phyloP scores from a whole-genome alignment of 179 eudicot species.

The Beta macrorhiza region DNA sequence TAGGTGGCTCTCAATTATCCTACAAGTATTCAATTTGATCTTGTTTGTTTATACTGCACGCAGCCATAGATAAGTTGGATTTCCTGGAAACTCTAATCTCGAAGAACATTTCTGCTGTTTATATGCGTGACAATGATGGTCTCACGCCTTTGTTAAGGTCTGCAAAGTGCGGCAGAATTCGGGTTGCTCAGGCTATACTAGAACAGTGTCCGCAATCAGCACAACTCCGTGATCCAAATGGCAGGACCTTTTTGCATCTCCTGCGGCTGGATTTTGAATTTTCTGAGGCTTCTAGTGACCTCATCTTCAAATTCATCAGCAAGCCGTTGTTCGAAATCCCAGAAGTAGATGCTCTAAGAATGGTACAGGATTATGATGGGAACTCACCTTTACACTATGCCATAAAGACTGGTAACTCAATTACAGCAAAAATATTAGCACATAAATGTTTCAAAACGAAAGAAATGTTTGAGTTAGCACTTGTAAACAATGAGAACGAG shows the following conservation, averaged over 20 bases:
- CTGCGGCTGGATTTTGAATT: constrained; percentile 7
- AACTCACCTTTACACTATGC: constrained; percentile 18
- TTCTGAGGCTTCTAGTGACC: not conserved
- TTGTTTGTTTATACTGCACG: not conserved
- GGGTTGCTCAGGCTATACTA: not conserved
- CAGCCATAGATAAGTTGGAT: not conserved
- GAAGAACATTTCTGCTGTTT: not conserved
- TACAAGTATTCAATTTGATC: too few species aligned
- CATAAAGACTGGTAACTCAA: constrained; percentile 14
- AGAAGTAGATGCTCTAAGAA: constrained; percentile 6
- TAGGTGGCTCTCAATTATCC: too few species aligned
- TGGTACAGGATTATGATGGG: constrained; percentile 15
- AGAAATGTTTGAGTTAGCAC: not conserved
- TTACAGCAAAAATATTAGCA: not conserved
- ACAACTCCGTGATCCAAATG: constrained; percentile 12
- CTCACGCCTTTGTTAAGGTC: constrained; percentile 25
- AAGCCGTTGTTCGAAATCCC: not conserved
- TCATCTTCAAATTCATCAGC: too few species aligned
- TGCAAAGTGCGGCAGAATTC: constrained; percentile 13
- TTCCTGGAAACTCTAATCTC: not conserved
- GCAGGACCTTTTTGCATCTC: constrained; percentile 18
- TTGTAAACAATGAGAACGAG: not conserved
- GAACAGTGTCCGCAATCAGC: constrained; percentile 23
- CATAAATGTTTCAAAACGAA: not conserved
- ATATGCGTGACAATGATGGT: constrained; percentile 16